Percentiles rank a stretch among this genome's conserved stretches.
phyloP scores from a whole-genome alignment of 257 asterid species.

The Eustoma russellianum region DNA sequence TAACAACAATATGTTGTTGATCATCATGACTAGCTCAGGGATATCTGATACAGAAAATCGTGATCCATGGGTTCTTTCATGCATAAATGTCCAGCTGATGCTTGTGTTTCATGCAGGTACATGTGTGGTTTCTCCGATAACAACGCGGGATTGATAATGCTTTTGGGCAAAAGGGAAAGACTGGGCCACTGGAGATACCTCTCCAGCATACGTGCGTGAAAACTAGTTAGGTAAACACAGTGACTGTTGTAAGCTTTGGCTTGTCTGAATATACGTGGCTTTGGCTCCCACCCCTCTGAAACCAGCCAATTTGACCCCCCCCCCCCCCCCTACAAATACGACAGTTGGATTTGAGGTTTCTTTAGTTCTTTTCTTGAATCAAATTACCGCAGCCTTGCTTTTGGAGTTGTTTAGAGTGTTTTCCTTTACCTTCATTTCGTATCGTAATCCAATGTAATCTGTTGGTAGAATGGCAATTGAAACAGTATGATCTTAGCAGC shows the following conservation, averaged over 20 bases:
- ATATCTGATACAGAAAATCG: too few relatives aligned
- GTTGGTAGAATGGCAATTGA: conserved; percentile 18
- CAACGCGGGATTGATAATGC: conserved; percentile 63
- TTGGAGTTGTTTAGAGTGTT: conserved; percentile 13
- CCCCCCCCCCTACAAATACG: too few relatives aligned
- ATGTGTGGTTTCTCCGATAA: conserved; percentile 59
- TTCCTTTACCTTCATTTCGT: conserved; percentile 3
- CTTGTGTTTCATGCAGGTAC: conserved; percentile 35
- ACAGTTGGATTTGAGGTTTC: conserved; percentile 3
- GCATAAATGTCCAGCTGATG: background rate
- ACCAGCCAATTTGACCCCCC: conserved; percentile 2
- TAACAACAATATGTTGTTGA: background rate
- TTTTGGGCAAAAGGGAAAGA: conserved; percentile 61
- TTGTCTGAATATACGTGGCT: conserved; percentile 6
- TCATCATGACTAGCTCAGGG: background rate
- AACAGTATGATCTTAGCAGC: conserved; percentile 4
- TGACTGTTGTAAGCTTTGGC: conserved; percentile 17
- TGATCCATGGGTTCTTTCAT: too few relatives aligned
- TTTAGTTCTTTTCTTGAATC: too few relatives aligned
- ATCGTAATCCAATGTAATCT: conserved; percentile 13
- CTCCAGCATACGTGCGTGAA: conserved; percentile 22
- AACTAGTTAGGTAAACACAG: background rate
- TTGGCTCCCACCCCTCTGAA: too few relatives aligned
- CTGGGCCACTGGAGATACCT: conserved; percentile 55
- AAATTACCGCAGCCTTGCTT: conserved; percentile 12